Conservation (phyloP, 306 rosid species). For the Leucaena leucocephala region DNA sequence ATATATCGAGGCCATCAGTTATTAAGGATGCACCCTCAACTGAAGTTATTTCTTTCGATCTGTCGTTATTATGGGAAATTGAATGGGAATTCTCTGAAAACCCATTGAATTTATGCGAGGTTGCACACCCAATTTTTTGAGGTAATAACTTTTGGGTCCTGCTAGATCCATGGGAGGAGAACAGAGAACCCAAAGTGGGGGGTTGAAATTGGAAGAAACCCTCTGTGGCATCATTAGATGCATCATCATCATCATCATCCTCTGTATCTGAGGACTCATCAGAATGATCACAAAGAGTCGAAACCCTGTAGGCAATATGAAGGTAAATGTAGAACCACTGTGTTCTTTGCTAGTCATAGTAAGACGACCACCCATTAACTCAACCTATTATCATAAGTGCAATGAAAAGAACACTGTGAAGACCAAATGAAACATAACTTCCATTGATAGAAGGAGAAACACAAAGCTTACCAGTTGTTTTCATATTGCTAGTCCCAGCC, state of each 20-base stretch:
- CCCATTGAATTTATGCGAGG: conserved; percentile 64
- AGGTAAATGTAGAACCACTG: conserved; percentile 85
- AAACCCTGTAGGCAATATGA: conserved; percentile 89
- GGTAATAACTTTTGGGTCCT: conserved; percentile 59
- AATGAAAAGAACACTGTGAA: conserved; percentile 19
- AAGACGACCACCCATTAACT: conserved; percentile 88
- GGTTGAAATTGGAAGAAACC: conserved; percentile 93
- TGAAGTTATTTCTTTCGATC: conserved; percentile 44
- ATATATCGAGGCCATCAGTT: conserved; percentile 42
- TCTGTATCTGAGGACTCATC: conserved; percentile 72
- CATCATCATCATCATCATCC: conserved; percentile 54
- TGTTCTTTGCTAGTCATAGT: conserved; percentile 86
- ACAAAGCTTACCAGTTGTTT: conserved; percentile 78
- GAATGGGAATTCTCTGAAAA: conserved; percentile 44
- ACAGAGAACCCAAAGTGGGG: conserved; percentile 78
- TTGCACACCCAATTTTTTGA: conserved; percentile 43
- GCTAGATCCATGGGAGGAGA: conserved; percentile 69
- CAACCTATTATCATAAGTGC: conserved; percentile 74
- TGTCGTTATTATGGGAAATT: conserved; percentile 37
- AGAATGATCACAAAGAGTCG: conserved; percentile 55
- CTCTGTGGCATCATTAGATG: conserved; percentile 59
- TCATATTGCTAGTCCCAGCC: conserved; percentile 95
- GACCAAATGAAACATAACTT: conserved; percentile 2
- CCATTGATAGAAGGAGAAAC: neutral
- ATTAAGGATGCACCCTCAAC: conserved; percentile 50